phyloP scores from a whole-genome alignment of 495 filamentous ascomycete genomes.

The Polyplosphaeria fusca region DNA sequence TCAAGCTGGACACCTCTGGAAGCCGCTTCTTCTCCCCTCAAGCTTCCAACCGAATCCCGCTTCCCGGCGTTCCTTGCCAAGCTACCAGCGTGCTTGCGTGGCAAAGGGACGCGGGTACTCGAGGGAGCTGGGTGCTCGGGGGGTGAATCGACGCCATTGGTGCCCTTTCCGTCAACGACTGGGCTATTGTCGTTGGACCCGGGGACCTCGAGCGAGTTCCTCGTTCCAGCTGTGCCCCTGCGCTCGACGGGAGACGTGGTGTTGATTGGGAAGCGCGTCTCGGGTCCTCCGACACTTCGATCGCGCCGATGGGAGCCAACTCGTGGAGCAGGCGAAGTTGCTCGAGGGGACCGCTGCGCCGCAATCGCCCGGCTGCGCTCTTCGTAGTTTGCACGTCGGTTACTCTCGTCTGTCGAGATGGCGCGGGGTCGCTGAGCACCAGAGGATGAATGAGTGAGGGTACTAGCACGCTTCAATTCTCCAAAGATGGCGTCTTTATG shows the following conservation, averaged over 20 bases:
- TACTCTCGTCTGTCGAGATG: conserved; percentile 93
- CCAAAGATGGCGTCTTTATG: conserved; percentile 94
- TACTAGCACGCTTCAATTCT: conserved; percentile 73
- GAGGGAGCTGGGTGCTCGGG: conserved; percentile 20
- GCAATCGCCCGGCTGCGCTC: conserved; percentile 81
- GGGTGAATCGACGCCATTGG: conserved; percentile 17
- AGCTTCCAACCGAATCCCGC: conserved; percentile 43
- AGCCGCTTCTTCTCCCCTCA: conserved; percentile 34
- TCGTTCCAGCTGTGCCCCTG: conserved; percentile 50
- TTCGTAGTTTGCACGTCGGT: conserved; percentile 89
- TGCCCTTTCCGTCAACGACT: conserved; percentile 17
- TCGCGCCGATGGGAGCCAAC: conserved; percentile 75
- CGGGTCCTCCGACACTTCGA: conserved; percentile 49
- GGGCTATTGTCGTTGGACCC: conserved; percentile 31
- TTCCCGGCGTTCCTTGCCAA: conserved; percentile 24
- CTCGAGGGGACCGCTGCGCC: conserved; percentile 46
- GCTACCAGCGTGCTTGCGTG: conserved; percentile 26
- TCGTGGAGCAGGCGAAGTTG: conserved; percentile 55
- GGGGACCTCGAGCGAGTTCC: conserved; percentile 60
- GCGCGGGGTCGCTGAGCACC: conserved; percentile 65
- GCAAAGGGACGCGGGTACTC: conserved; percentile 37
- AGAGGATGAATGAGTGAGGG: conserved; percentile 24
- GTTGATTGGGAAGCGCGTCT: conserved; percentile 78
- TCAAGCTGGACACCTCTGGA: conserved; percentile 69
- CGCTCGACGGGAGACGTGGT: conserved; percentile 53